Conservation (phyloP, 352 stramenopile genomes). For the Pythium insidiosum region DNA sequence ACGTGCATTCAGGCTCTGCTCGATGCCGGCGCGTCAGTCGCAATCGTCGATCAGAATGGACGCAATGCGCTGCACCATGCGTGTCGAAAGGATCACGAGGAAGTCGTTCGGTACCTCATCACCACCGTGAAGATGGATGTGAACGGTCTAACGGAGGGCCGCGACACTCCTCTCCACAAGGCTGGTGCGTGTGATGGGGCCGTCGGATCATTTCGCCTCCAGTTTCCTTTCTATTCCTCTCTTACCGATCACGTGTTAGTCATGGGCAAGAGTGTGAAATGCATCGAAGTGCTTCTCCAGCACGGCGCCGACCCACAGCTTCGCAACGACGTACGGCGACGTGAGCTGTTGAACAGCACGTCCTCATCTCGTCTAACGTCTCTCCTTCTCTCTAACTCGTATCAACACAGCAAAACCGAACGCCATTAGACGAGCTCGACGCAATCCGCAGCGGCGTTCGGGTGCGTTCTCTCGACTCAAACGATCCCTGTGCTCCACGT, state of each 20-base stretch:
- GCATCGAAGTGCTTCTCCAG: conserved; percentile 51
- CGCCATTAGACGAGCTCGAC: conserved; percentile 55
- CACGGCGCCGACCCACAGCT: conserved; percentile 44
- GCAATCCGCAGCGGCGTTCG: conserved; percentile 13
- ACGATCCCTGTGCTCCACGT: background rate
- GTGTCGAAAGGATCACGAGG: conserved; percentile 64
- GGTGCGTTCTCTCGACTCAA: conserved; percentile 11
- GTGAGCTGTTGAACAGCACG: background rate
- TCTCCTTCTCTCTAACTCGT: no score
- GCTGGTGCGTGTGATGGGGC: conserved; percentile 27
- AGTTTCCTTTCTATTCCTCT: no score
- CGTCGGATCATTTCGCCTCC: no score
- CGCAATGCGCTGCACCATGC: conserved; percentile 72
- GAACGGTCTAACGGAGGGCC: conserved; percentile 52
- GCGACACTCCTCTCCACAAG: conserved; percentile 76
- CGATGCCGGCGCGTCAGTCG: conserved; percentile 29
- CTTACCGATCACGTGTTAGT: no score
- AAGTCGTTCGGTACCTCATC: conserved; percentile 49
- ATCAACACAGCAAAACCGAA: conserved; percentile 58
- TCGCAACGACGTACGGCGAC: conserved; percentile 41
- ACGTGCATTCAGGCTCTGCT: conserved; percentile 46
- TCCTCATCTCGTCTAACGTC: no score
- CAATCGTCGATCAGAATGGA: conserved; percentile 35
- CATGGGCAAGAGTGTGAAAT: conserved; percentile 40
- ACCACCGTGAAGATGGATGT: conserved; percentile 37